Evolutionary conservation across 176 grass and related monocot genomes (phyloP), one percentile per base, ranked within the genome.

Genomic region (Aegilops bicornis): DNA sequence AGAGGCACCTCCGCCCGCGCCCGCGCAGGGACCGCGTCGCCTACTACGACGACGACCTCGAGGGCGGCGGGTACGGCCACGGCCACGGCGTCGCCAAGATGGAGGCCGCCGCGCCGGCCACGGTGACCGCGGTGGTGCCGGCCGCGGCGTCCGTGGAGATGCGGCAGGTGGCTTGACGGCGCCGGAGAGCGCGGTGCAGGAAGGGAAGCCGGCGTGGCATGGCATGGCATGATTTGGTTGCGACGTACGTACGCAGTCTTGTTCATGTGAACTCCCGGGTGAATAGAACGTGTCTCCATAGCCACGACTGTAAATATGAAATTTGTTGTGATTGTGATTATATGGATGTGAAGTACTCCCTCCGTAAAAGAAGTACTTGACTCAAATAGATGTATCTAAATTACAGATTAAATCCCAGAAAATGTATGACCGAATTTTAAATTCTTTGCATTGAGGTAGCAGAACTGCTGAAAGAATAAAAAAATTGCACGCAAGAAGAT

Each of bases 1-100:
- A 87, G 64, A 84, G 71, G 76, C 85, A 93, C 91, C 89, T 95
- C 27, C 85, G 89, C 30, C 89, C 89, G 0, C 84, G 75, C 32
- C 85, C 78, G 39, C 89, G 89, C 79, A 81, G 83, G 79, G 95
- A 98, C 81, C 93, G 81, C 71, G 90, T 87, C 71, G 68, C 87
- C 31, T 78, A 73, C 80, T 79, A 91, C 73, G 81, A 87, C 63
- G 90, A 84, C 73, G 91, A 92, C 79, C 70, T 86, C 80, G 95
- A 92, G 74, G 87, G 80, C 52, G 91, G 87, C 31, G 39, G 66
- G 8, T 76, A 52, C 64, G 39, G 6, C 3, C 84, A 84, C 76
- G 82, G 77, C 15, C 84, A 84, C 76, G 82, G 77, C 24, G 77
- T 23, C 39, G 82, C 54, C 36, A 94, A 87, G 85, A 25, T 81